Percentiles rank a stretch among this genome's conserved stretches.
Conservation (phyloP, 495 filamentous ascomycete species). For the Neurospora discreta region DNA sequence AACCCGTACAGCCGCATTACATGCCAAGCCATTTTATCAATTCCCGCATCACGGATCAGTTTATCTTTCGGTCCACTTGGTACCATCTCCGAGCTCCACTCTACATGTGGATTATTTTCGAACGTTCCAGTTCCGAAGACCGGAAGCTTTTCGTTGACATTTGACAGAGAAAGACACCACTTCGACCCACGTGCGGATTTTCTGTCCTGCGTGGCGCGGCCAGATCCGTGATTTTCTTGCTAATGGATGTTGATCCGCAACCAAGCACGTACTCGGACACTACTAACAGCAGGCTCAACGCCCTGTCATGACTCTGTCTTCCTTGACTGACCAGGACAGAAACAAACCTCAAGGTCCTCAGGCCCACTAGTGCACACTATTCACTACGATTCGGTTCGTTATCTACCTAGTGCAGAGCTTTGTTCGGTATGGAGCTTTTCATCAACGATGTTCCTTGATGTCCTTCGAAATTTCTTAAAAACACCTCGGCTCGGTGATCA, state of each 20-base stretch:
- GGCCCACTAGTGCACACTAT: neutral
- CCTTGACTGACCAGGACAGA: neutral
- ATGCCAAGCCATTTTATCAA: conserved; percentile 23
- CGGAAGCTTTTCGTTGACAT: neutral
- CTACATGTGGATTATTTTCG: neutral
- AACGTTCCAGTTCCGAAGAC: neutral
- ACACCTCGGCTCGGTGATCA: neutral
- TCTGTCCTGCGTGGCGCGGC: neutral
- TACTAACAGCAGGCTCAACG: neutral
- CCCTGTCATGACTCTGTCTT: neutral
- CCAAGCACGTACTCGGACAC: neutral
- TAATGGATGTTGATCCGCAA: neutral
- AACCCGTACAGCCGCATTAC: neutral
- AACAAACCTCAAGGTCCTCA: neutral
- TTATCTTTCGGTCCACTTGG: neutral
- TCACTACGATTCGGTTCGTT: neutral
- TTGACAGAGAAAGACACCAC: neutral
- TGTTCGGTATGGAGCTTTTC: neutral
- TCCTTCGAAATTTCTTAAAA: neutral
- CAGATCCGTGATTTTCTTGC: neutral
- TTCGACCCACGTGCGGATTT: neutral
- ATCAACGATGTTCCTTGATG: neutral
- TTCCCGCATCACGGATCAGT: conserved; percentile 3
- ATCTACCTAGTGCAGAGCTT: neutral
- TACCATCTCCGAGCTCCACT: neutral